Conservation (phyloP, 148 eudicot genomes). For the Nepenthes mirabilis region DNA sequence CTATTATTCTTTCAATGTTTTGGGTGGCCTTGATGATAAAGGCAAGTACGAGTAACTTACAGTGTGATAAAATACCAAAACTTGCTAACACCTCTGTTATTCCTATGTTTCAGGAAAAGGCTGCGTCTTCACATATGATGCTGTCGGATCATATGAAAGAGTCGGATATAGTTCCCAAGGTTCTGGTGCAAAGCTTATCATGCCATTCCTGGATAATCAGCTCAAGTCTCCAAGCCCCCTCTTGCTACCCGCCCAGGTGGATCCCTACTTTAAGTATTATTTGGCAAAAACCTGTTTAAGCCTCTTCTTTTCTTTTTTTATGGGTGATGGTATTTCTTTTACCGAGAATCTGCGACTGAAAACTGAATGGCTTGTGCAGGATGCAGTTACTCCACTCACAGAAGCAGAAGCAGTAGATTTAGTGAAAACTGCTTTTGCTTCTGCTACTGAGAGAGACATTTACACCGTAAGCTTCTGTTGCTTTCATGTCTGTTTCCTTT, state of each 20-base stretch:
- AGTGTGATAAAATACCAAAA: not conserved
- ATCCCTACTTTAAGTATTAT: not conserved
- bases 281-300: not conserved
- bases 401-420: constrained; percentile 89
- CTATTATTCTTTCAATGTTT: constrained; percentile 79
- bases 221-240: constrained; percentile 98
- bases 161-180: constrained; percentile 98
- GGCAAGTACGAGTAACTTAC: constrained; percentile 25
- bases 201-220: constrained; percentile 94
- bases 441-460: constrained; percentile 97
- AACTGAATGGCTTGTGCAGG: constrained; percentile 16
- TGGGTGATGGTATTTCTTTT: not conserved
- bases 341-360: not conserved
- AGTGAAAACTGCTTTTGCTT: constrained; percentile 93
- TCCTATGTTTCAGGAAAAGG: constrained; percentile 60
- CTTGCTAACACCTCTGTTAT: not conserved
- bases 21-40: constrained; percentile 87
- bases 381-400: constrained; percentile 88
- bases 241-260: constrained; percentile 64
- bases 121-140: constrained; percentile 95
- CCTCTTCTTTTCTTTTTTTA: not conserved
- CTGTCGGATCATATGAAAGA: constrained; percentile 95
- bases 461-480: constrained; percentile 59
- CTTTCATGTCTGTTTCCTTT: not conserved
- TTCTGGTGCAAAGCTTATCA: constrained; percentile 87